A percentile compares a stretch with the other conserved stretches of the same genome.
Conservation (phyloP, 2,329 filamentous ascomycete genomes). For the Pseudogymnoascus sp. region DNA sequence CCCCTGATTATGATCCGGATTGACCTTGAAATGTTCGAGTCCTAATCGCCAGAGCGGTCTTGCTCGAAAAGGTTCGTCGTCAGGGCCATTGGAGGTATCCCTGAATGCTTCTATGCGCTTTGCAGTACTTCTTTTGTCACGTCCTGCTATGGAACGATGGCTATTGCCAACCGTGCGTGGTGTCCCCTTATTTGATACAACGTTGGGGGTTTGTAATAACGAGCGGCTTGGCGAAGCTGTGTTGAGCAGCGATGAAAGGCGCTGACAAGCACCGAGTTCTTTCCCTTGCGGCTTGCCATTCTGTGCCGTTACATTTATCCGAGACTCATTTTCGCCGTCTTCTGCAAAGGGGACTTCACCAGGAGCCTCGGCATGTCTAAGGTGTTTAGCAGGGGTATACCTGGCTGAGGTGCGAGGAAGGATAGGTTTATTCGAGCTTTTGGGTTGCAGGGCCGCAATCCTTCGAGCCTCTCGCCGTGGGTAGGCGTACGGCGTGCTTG, state of each 20-base stretch:
- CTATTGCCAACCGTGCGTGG: not conserved
- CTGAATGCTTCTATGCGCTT: conserved; percentile 3
- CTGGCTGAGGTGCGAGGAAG: conserved; percentile 20
- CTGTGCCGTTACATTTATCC: not conserved
- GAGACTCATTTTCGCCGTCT: conserved; percentile 19
- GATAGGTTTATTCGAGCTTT: conserved; percentile 24
- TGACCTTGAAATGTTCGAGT: conserved; percentile 56
- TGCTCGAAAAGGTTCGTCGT: conserved; percentile 33
- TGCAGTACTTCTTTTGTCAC: not conserved
- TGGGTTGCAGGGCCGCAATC: conserved; percentile 19
- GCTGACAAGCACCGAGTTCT: not conserved
- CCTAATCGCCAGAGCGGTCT: conserved; percentile 34
- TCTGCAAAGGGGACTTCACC: conserved; percentile 15
- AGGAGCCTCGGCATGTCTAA: not conserved
- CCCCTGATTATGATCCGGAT: conserved; percentile 51
- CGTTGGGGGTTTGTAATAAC: not conserved
- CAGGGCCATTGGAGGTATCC: conserved; percentile 12
- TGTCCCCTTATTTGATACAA: not conserved
- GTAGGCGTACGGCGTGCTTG: conserved; percentile 11
- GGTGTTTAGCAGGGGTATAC: not conserved
- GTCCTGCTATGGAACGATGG: not conserved
- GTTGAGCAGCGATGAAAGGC: not conserved
- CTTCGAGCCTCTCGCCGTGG: not conserved
- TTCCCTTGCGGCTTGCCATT: not conserved
- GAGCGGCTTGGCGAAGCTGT: not conserved